Evolutionary conservation across 768 basidiomycete genomes (phyloP), one percentile per base, ranked within the genome.

Genomic region (Porpolomopsis calyptriformis): DNA sequence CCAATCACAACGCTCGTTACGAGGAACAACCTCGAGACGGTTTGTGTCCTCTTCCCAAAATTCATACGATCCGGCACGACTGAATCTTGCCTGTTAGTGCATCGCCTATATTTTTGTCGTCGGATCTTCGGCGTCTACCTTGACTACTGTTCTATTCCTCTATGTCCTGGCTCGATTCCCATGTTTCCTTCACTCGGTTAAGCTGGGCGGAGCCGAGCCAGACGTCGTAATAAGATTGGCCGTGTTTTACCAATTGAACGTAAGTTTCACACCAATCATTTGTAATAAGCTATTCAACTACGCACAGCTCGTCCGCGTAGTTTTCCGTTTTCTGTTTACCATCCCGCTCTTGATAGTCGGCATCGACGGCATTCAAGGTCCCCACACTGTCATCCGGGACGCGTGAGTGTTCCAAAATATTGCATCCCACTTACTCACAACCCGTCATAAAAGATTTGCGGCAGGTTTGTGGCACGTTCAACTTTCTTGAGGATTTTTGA

Each of bases 241-340:
- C 20, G 85, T 77, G 3, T 90, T 87, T 57, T 85, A 81, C 58
- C 73, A 84, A 47, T 66, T 89, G 10, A 90, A 90, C 57, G 87
- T 88, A 49, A 49, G 85, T 56, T 4, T 39, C 55, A 26, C 39
- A 20, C 8, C 38, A 4, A 27, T 12, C 20, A 11, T 42, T 22
- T 39, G 16, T 16, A 10, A n/a, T 14, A 9, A 11, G 25, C 45
- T 35, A 11, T 5, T 40, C 18, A 24, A 7, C 14, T 7, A 22
- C 47, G 29, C 48, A 25, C 39, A 88, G 85, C 67, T 75, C 49
- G 73, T 77, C 24, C 78, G 87, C 20, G 77, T 90, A 38, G 60
- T 79, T 16, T 89, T 89, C 56, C 75, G 87, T 12, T 85, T 88
- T 64, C 52, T 83, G 27, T 85, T 82, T 64, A 77, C 81, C 0